A percentile compares a stretch with the other conserved stretches of the same genome.
Conservation (phyloP, 345 rosid species). For the Ceriops decandra region DNA sequence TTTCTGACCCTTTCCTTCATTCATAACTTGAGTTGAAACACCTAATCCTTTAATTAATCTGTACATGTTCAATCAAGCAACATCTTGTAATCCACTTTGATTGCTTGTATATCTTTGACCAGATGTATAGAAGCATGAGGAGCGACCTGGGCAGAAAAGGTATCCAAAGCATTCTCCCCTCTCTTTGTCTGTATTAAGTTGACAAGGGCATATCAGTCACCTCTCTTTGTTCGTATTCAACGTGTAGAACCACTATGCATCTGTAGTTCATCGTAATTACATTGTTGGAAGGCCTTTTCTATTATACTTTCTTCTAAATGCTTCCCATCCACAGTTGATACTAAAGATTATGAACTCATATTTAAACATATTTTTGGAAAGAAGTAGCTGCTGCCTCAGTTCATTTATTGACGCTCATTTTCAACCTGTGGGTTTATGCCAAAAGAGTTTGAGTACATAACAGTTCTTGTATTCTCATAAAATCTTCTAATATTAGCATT, state of each 20-base stretch:
- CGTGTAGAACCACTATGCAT: not conserved
- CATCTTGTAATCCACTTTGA: not conserved
- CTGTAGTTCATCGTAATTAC: constrained; percentile 6
- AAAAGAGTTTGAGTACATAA: constrained; percentile 28
- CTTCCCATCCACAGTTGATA: constrained; percentile 19
- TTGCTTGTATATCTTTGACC: not conserved
- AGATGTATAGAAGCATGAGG: not conserved
- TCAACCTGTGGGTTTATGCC: constrained; percentile 14
- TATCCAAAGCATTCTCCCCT: not conserved
- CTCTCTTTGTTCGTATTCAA: not conserved
- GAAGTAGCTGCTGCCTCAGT: constrained; percentile 18
- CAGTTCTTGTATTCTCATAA: constrained; percentile 11
- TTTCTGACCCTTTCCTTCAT: not conserved
- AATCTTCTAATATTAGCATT: constrained; percentile 37
- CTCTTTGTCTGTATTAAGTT: not conserved
- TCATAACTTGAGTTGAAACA: not conserved
- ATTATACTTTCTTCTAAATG: constrained; percentile 38
- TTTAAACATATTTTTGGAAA: constrained; percentile 22
- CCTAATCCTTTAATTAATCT: not conserved
- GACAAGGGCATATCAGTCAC: not conserved
- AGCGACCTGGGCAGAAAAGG: constrained; percentile 51
- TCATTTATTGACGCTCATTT: constrained; percentile 33
- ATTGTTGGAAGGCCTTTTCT: constrained; percentile 10
- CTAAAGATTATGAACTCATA: constrained; percentile 9
- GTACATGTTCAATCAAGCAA: not conserved